Percentiles rank a stretch among this genome's conserved stretches.
Evolutionary conservation across 106 monocot species (phyloP).

Genomic region (Phalaenopsis equestris): DNA sequence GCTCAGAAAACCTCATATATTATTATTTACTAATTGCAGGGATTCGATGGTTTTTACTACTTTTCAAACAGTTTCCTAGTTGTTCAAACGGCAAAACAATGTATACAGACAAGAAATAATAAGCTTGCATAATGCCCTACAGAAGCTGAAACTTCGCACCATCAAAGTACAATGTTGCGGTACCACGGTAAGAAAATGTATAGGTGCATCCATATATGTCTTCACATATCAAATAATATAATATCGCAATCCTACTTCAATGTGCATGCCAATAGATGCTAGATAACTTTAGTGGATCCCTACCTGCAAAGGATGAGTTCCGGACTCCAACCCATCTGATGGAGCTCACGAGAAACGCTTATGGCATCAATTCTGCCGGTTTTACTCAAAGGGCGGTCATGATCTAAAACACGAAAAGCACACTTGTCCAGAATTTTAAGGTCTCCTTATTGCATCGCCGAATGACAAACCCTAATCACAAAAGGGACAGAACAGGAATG

Average conservation of each 20-base stretch:
- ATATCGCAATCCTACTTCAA: neutral
- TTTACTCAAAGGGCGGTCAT: conserved; percentile 75
- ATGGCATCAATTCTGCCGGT: conserved; percentile 55
- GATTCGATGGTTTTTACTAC: neutral
- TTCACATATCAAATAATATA: neutral
- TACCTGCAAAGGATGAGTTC: conserved; percentile 86
- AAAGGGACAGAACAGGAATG: neutral
- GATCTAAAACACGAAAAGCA: conserved; percentile 37
- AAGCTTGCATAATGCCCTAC: neutral
- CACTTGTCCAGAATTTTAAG: neutral
- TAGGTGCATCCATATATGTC: neutral
- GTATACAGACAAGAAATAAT: neutral
- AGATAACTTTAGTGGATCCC: neutral
- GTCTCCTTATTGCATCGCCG: neutral
- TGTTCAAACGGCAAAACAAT: neutral
- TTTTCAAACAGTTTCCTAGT: conserved; percentile 1
- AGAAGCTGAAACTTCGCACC: neutral
- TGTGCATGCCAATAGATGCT: neutral
- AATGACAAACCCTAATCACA: neutral
- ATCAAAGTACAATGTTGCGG: neutral
- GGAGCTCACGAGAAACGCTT: conserved; percentile 51
- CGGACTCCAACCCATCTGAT: conserved; percentile 89
- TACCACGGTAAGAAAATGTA: neutral
- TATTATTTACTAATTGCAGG: neutral
- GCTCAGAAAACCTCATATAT: neutral